Percentiles rank a stretch among this genome's conserved stretches.
Evolutionary conservation across 2,329 filamentous ascomycete species (phyloP).

Genomic region (Neofusicoccum sp.): DNA sequence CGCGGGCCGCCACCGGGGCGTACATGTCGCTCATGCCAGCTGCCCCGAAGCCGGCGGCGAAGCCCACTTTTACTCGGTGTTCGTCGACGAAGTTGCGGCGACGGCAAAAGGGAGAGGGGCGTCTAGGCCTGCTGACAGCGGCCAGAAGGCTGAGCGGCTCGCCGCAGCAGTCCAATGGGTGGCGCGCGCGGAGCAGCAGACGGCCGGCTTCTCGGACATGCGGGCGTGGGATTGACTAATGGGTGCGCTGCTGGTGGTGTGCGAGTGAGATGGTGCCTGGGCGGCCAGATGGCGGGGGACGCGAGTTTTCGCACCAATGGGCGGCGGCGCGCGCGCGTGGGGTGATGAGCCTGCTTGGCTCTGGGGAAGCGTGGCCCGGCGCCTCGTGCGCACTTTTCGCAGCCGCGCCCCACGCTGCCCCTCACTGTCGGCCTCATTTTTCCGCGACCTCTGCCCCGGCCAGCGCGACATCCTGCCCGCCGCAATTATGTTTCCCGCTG

Average conservation of each 20-base stretch:
- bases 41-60: slow-evolving; percentile 33
- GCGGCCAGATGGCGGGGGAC: background rate
- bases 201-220: slow-evolving; percentile 7
- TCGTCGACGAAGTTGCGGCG: slow-evolving; percentile 13
- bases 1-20: slow-evolving; percentile 23
- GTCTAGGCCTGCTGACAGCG: slow-evolving; percentile 13
- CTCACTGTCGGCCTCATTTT: slow-evolving; percentile 32
- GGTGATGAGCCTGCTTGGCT: slow-evolving; percentile 31
- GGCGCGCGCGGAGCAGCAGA: background rate
- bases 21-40: slow-evolving; percentile 16
- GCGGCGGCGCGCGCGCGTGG: slow-evolving; percentile 24
- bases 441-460: slow-evolving; percentile 23
- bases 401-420: slow-evolving; percentile 27
- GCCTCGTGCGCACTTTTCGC: slow-evolving; percentile 33
- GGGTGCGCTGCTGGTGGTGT: slow-evolving; percentile 4
- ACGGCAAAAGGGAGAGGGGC: slow-evolving; percentile 1
- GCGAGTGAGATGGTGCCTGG: background rate
- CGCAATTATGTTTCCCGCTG: slow-evolving; percentile 12
- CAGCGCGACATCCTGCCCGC: background rate
- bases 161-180: slow-evolving; percentile 12
- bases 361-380: slow-evolving; percentile 32
- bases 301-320: slow-evolving; percentile 19
- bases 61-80: slow-evolving; percentile 32
- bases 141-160: background rate
- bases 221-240: slow-evolving; percentile 4